Base-by-base conservation (phyloP, 2,329 filamentous ascomycete species). In the Aspergillus hiratsukae region DNA sequence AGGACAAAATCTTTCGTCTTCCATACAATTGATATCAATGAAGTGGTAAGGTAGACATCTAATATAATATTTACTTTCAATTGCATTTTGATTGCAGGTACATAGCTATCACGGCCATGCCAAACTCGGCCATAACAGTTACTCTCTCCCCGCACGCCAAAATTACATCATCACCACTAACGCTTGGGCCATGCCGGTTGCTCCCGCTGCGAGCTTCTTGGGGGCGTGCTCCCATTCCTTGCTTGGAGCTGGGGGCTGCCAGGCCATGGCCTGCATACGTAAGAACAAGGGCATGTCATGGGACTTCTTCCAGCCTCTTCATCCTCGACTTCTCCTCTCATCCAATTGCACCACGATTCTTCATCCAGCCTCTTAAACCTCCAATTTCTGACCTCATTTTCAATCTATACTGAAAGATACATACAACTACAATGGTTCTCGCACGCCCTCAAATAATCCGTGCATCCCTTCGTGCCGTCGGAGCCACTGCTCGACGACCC, bases 341-440 rank as follows among this genome's bases (percentile, higher is more conserved):
- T 23, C 31, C 52, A 48, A 35, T 48, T 46, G 37, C 43, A 31
- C 31, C 29, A 37, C 25, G 17, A 27, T 50, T 25, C n/a, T 19
- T 43, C n/a, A 43, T 9, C 4, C n/a, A 11, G 40, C 40, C 17
- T 23, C 43, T 14, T 23, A 27, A 25, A 46, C 6, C 43, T 21
- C 43, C 43, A 27, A 46, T 23, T 46, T 11, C 27, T 25, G 10
- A 46, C 14, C 43, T 14, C 19, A 21, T 23, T 27, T 19, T 23
- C 41, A 27, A 51, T 57, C 17, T n/a, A 14, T n/a, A 50, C 23
- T 2, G 3, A 23, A 2, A 23, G 23, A 23, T 37, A 21, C 10
- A 46, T 21, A 27, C 9, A 25, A 54, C 25, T 60, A 67, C 49
- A 58, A 77, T 76, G 73, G 63, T 67, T 48, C 62, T 75, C 56